phyloP scores from a whole-genome alignment of 305 asterid species.

The Striga hermonthica region DNA sequence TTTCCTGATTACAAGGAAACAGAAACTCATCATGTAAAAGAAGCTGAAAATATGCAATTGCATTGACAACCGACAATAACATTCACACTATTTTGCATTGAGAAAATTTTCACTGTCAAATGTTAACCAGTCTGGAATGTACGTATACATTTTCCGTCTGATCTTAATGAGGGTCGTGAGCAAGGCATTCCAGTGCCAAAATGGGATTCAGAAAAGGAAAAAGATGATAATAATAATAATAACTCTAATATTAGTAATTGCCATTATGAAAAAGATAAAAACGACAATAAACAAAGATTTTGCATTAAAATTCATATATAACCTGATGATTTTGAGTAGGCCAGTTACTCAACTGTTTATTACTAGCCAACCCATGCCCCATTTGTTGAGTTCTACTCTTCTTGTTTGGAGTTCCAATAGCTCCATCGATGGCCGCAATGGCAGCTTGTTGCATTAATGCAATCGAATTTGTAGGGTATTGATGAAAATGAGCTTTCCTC shows the following conservation, averaged over 20 bases:
- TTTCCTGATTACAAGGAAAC: constrained; percentile 40
- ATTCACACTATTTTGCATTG: too few species aligned
- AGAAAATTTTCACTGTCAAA: too few species aligned
- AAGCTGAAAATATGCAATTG: not conserved
- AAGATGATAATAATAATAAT: not conserved
- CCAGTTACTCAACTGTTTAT: constrained; percentile 33
- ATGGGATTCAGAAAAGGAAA: not conserved
- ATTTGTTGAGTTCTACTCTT: constrained; percentile 37
- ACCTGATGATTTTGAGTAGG: constrained; percentile 46
- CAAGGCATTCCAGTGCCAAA: too few species aligned
- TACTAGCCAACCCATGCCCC: constrained; percentile 33
- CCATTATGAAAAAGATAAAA: not conserved
- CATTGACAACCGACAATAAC: not conserved
- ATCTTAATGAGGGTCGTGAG: too few species aligned
- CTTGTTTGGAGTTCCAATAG: constrained; percentile 44
- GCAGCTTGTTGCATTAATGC: constrained; percentile 41
- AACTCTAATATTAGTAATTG: too few species aligned
- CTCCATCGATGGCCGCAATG: constrained; percentile 53
- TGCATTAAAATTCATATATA: constrained; percentile 5
- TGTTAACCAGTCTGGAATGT: not conserved
- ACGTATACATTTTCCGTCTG: not conserved
- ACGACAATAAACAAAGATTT: constrained; percentile 5
- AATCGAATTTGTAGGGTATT: constrained; percentile 36
- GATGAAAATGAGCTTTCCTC: constrained; percentile 46
- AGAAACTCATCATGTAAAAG: constrained; percentile 19